A percentile compares a stretch with the other conserved stretches of the same genome.
phyloP scores from a whole-genome alignment of 2,329 filamentous ascomycete genomes.

The Arthrobotrys conoides region DNA sequence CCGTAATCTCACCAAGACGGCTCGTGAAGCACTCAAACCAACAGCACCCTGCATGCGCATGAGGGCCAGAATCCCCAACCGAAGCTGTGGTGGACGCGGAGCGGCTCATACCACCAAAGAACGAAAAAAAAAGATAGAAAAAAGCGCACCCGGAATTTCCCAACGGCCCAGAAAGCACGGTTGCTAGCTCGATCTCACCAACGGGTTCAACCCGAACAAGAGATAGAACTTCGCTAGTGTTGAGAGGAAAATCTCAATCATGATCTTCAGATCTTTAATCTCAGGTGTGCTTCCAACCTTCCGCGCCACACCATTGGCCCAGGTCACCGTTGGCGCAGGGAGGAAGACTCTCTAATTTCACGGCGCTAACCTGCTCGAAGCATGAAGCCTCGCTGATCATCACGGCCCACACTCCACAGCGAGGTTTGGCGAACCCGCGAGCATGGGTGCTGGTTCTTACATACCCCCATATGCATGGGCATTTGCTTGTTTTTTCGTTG shows the following conservation, averaged over 20 bases:
- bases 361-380: slow-evolving; percentile 47
- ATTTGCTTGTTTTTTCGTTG: slow-evolving; percentile 36
- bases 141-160: slow-evolving; percentile 34
- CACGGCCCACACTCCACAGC: slow-evolving; percentile 36
- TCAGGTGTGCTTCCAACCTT: slow-evolving; percentile 13
- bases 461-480: slow-evolving; percentile 27
- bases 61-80: slow-evolving; percentile 24
- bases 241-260: slow-evolving; percentile 30
- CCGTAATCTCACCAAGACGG: slow-evolving; percentile 30
- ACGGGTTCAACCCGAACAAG: slow-evolving; percentile 9
- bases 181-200: slow-evolving; percentile 1
- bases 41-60: slow-evolving; percentile 21
- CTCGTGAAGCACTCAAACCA: slow-evolving; percentile 30
- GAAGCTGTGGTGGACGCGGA: slow-evolving; percentile 9
- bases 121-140: not conserved
- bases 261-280: slow-evolving; percentile 51
- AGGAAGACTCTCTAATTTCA: slow-evolving; percentile 56
- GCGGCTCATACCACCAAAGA: slow-evolving; percentile 10
- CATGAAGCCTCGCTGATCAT: slow-evolving; percentile 45
- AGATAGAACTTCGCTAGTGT: slow-evolving; percentile 12
- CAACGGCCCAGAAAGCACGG: slow-evolving; percentile 29
- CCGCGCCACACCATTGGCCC: slow-evolving; percentile 48
- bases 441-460: slow-evolving; percentile 25
- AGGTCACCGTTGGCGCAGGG: slow-evolving; percentile 45
- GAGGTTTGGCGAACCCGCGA: slow-evolving; percentile 33